Evolutionary conservation across 345 rosid species (phyloP).

Genomic region (Firmiana major): DNA sequence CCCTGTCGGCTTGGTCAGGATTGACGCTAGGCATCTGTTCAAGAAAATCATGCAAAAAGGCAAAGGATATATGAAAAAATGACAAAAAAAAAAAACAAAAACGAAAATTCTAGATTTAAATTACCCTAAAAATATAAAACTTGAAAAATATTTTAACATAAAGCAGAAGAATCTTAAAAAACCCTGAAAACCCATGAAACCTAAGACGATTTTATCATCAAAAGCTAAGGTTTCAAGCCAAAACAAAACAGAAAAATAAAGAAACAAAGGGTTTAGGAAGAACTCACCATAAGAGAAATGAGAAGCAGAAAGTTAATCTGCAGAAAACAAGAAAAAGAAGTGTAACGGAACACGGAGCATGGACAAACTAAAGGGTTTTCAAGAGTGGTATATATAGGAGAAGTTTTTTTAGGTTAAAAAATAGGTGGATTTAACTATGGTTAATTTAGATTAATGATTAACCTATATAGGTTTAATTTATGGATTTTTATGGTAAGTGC

Average conservation of each 20-base stretch:
- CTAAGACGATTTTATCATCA: not conserved
- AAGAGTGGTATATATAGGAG: constrained; percentile 14
- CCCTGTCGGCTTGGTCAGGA: constrained; percentile 40
- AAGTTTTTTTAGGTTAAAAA: not conserved
- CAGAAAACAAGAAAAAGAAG: not conserved
- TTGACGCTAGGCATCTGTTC: constrained; percentile 50
- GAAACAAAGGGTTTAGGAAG: not conserved
- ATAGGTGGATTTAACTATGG: not conserved
- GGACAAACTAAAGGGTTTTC: not conserved
- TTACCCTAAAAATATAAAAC: not conserved
- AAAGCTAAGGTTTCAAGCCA: not conserved
- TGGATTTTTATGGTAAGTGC: no score
- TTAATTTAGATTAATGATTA: not conserved
- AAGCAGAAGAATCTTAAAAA: not conserved
- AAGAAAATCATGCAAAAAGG: not conserved
- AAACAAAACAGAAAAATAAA: not conserved
- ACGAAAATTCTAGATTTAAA: not conserved
- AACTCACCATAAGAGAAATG: constrained; percentile 14
- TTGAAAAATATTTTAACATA: not conserved
- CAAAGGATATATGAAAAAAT: not conserved
- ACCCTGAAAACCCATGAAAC: not conserved
- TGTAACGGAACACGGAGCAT: not conserved
- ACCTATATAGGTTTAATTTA: not conserved
- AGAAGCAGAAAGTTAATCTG: constrained; percentile 1
- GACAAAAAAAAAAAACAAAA: not conserved